Percentiles rank a stretch among this genome's conserved stretches.
Conservation (phyloP, 2,329 filamentous ascomycete species). For the Chaetomiaceae sp. region DNA sequence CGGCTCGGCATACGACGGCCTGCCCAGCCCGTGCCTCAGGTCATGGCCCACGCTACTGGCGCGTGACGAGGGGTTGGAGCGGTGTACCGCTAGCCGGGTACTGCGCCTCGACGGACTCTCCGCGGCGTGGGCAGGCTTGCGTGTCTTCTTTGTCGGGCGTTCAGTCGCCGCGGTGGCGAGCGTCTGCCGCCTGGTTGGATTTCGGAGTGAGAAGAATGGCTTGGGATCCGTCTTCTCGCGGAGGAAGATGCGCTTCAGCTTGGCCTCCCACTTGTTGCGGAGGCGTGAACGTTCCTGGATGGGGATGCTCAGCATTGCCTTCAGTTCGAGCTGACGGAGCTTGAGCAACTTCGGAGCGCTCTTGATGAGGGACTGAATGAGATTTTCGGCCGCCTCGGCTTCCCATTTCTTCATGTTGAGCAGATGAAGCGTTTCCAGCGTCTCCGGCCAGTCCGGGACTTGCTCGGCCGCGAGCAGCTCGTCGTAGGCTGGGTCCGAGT, state of each 20-base stretch:
- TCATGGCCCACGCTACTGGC: slow-evolving; percentile 26
- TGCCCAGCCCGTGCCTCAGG: slow-evolving; percentile 15
- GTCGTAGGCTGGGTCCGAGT: slow-evolving; percentile 70
- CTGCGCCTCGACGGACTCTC: slow-evolving; percentile 16
- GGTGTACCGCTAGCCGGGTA: slow-evolving; percentile 32
- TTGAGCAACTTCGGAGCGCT: slow-evolving; percentile 59
- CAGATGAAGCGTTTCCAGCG: slow-evolving; percentile 65
- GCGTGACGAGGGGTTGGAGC: slow-evolving; percentile 31
- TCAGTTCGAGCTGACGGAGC: slow-evolving; percentile 65
- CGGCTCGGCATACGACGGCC: slow-evolving; percentile 38
- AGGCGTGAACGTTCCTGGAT: slow-evolving; percentile 81
- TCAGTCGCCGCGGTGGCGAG: too few relatives aligned
- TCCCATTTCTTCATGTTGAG: slow-evolving; percentile 72
- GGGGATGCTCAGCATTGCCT: slow-evolving; percentile 69
- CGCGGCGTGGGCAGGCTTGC: neutral
- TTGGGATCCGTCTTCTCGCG: slow-evolving; percentile 29
- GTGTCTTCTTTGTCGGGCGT: neutral
- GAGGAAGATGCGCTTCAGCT: slow-evolving; percentile 61
- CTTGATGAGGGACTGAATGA: slow-evolving; percentile 73
- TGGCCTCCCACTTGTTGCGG: slow-evolving; percentile 69
- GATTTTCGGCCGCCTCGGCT: slow-evolving; percentile 61
- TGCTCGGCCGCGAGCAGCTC: slow-evolving; percentile 58
- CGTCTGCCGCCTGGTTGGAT: too few relatives aligned
- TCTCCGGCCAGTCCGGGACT: slow-evolving; percentile 70
- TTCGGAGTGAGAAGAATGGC: slow-evolving; percentile 19